Evolutionary conservation across 176 grass and related monocot genomes (phyloP).

Genomic region (Rhipidocladum racemiflorum): DNA sequence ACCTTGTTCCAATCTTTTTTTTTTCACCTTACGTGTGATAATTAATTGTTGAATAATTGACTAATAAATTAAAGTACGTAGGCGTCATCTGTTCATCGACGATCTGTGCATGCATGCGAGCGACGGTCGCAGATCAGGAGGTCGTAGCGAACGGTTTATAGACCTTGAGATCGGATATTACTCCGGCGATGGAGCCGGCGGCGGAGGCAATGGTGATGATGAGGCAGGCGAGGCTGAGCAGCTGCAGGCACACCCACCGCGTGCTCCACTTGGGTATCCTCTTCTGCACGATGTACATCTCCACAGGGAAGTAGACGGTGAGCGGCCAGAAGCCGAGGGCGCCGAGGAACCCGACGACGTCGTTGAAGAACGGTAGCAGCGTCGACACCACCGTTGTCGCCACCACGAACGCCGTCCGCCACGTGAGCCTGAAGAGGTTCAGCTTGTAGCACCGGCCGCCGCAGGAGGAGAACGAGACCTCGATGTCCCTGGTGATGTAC

Average conservation of each 20-base stretch:
- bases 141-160: constrained; percentile 75
- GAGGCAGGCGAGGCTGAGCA: constrained; percentile 84
- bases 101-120: constrained; percentile 22
- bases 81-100: constrained; percentile 2
- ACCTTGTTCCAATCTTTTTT: neutral
- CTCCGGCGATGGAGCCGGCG: constrained; percentile 78
- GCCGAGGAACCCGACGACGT: constrained; percentile 80
- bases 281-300: constrained; percentile 74
- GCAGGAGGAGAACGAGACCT: constrained; percentile 36
- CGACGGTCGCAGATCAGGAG: constrained; percentile 1
- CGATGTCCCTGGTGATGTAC: constrained; percentile 54
- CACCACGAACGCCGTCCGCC: constrained; percentile 77
- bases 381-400: constrained; percentile 80
- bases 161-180: constrained; percentile 71
- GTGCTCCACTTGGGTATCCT: constrained; percentile 75
- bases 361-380: constrained; percentile 97
- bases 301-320: constrained; percentile 68
- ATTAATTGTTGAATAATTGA: neutral
- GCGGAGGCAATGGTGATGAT: constrained; percentile 73
- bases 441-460: constrained; percentile 39
- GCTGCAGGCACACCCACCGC: constrained; percentile 79
- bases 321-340: constrained; percentile 79
- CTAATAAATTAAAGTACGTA: constrained; percentile 20
- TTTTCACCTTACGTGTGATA: neutral
- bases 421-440: constrained; percentile 76